Evolutionary conservation across 2,329 filamentous ascomycete species (phyloP).

Genomic region (Hyphodiscus sp.): DNA sequence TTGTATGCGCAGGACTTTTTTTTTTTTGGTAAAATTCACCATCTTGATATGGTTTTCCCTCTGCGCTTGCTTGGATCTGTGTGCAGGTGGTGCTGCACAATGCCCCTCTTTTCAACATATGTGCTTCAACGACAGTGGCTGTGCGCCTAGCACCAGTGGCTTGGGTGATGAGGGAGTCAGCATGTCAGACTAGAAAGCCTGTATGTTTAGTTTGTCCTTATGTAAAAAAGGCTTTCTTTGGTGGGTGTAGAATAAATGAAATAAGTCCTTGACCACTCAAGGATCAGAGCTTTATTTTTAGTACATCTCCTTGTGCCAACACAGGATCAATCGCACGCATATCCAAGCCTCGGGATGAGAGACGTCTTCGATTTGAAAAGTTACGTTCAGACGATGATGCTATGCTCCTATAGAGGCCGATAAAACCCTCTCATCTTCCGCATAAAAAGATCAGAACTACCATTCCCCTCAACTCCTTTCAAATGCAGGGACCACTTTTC

Average conservation of each 20-base stretch:
- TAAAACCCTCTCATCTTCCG: background rate
- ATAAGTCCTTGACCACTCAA: background rate
- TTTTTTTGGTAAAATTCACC: too few species aligned
- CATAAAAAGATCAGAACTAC: conserved; percentile 2
- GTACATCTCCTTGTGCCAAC: background rate
- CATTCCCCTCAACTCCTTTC: conserved; percentile 20
- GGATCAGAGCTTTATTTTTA: background rate
- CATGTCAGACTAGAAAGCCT: background rate
- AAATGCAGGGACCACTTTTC: conserved; percentile 21
- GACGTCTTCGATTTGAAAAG: background rate
- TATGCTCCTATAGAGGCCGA: conserved; percentile 3
- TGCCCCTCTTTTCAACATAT: too few species aligned
- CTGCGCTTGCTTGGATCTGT: background rate
- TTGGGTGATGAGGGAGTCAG: background rate
- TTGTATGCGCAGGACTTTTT: too few species aligned
- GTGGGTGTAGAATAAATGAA: too few species aligned
- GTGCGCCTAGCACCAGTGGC: background rate
- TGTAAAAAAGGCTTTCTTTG: too few species aligned
- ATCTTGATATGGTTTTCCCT: background rate
- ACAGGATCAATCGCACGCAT: background rate
- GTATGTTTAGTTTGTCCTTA: too few species aligned
- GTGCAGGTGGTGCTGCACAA: too few species aligned
- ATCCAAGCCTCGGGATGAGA: background rate
- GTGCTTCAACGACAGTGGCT: background rate
- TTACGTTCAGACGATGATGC: conserved; percentile 12